Percentiles rank a stretch among this genome's conserved stretches.
Evolutionary conservation across 257 asterid species (phyloP).

Genomic region (Thymus quinquecostatus): DNA sequence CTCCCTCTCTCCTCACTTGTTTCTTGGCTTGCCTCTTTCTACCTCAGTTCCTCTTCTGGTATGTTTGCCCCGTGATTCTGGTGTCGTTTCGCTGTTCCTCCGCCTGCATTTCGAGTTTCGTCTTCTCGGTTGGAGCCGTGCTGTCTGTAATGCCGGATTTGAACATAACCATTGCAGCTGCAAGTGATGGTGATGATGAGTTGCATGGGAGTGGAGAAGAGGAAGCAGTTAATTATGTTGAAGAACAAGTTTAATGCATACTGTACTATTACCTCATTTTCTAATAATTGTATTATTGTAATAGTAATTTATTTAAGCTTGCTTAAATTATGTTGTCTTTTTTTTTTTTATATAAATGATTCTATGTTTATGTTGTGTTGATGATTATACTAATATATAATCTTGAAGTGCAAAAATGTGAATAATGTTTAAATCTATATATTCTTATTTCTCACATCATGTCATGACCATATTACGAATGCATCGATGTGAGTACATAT

Average conservation of each 20-base stretch:
- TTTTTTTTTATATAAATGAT: too few relatives aligned
- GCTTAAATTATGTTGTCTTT: too few relatives aligned
- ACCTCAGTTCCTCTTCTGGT: constrained; percentile 41
- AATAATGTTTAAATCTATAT: too few relatives aligned
- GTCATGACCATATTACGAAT: too few relatives aligned
- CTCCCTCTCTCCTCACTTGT: constrained; percentile 17
- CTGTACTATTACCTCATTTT: neutral
- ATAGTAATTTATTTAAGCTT: too few relatives aligned
- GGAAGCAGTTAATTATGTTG: neutral
- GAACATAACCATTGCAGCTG: neutral
- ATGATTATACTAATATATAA: too few relatives aligned
- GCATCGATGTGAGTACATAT: too few relatives aligned
- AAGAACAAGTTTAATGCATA: neutral
- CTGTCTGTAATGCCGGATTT: constrained; percentile 14
- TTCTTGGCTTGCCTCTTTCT: constrained; percentile 31
- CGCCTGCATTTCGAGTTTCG: neutral
- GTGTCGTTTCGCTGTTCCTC: constrained; percentile 11
- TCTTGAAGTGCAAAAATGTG: too few relatives aligned
- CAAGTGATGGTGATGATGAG: neutral
- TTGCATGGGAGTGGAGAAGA: neutral
- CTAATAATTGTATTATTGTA: too few relatives aligned
- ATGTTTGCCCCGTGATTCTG: constrained; percentile 31
- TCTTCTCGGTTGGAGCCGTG: neutral
- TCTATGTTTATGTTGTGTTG: too few relatives aligned
- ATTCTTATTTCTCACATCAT: too few relatives aligned